Percentiles rank a stretch among this genome's conserved stretches.
Conservation (phyloP, 768 basidiomycete species). For the Pluteus cervinus region DNA sequence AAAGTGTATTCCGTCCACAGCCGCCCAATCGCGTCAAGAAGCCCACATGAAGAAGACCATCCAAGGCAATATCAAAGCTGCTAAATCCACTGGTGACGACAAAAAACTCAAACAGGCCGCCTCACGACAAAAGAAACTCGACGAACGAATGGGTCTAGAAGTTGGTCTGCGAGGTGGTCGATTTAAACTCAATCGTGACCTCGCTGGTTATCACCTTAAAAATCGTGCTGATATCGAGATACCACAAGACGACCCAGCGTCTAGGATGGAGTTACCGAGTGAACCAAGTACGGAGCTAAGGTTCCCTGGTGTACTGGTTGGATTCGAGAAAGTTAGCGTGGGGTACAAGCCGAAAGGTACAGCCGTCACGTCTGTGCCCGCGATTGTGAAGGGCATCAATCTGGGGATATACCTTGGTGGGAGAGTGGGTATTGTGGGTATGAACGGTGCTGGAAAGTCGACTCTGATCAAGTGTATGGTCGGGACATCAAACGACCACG, state of each 20-base stretch:
- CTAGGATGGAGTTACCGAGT: no score
- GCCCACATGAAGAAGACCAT: constrained; percentile 48
- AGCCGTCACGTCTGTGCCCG: constrained; percentile 11
- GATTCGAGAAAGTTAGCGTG: no score
- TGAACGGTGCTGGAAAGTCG: constrained; percentile 53
- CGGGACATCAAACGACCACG: no score
- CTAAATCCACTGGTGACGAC: constrained; percentile 56
- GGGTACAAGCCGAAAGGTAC: constrained; percentile 26
- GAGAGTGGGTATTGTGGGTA: constrained; percentile 22
- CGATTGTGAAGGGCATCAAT: constrained; percentile 23
- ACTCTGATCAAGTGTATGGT: no score
- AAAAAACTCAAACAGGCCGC: constrained; percentile 48
- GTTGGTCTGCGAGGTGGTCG: no score
- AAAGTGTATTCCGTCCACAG: constrained; percentile 16
- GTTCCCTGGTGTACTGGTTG: no score
- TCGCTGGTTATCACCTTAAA: constrained; percentile 25
- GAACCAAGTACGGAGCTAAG: no score
- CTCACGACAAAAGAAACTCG: constrained; percentile 44
- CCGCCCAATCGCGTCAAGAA: no score
- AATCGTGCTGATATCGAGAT: constrained; percentile 27
- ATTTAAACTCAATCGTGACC: constrained; percentile 23
- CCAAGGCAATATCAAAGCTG: constrained; percentile 39
- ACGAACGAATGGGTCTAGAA: constrained; percentile 28
- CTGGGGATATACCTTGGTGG: constrained; percentile 22
- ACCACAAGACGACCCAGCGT: no score